Evolutionary conservation across 805 yeast species (phyloP).

Genomic region (Monosporozyma siamensis): DNA sequence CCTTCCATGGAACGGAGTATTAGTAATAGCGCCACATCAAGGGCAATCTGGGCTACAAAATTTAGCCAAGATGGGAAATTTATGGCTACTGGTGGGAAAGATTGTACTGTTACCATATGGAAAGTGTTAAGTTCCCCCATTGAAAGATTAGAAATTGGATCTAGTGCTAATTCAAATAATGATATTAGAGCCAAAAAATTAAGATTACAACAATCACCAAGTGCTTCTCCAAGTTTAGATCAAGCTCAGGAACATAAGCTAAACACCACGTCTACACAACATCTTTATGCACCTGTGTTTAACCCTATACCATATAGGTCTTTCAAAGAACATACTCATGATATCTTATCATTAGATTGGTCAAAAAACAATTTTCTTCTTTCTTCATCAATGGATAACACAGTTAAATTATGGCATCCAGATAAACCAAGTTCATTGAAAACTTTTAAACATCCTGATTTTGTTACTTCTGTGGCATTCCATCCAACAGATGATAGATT

Average conservation of each 20-base stretch:
- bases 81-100: conserved; percentile 78
- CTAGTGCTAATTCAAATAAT: conserved; percentile 10
- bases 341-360: conserved; percentile 77
- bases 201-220: conserved; percentile 5
- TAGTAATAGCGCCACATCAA: conserved; percentile 1
- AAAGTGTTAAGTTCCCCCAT: conserved; percentile 66
- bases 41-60: conserved; percentile 60
- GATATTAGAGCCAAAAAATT: conserved; percentile 5
- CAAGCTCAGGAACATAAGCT: too few relatives aligned
- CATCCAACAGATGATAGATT: conserved; percentile 85
- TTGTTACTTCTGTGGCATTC: conserved; percentile 71
- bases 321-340: conserved; percentile 61
- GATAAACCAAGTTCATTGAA: conserved; percentile 55
- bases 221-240: background rate
- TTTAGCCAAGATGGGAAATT: conserved; percentile 76
- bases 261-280: background rate
- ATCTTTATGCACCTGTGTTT: conserved; percentile 65
- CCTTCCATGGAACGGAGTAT: background rate
- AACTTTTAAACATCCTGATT: conserved; percentile 61
- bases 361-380: conserved; percentile 73
- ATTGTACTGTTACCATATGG: conserved; percentile 62
- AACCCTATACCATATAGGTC: conserved; percentile 52
- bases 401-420: conserved; percentile 79
- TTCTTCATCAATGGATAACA: conserved; percentile 75
- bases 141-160: conserved; percentile 45